Evolutionary conservation across 352 stramenopile genomes (phyloP).

Genomic region (Thraustotheca clavata): DNA sequence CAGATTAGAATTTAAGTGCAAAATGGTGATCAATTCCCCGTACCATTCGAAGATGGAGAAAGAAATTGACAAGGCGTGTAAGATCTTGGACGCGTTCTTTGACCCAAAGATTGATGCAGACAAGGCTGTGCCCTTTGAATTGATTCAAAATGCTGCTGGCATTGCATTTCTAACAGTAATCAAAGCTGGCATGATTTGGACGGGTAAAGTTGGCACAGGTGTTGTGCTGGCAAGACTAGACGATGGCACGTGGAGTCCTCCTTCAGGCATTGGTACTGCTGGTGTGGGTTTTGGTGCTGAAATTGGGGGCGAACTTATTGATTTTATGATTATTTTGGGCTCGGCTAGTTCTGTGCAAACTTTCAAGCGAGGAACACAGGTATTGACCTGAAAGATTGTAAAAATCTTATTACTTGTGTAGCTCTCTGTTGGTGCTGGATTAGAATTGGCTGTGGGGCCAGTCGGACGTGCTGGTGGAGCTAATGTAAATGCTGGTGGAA

Average conservation of each 20-base stretch:
- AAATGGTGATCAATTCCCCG: conserved; percentile 77
- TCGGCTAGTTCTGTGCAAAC: conserved; percentile 58
- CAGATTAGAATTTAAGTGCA: neutral
- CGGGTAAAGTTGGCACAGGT: conserved; percentile 75
- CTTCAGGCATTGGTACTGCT: conserved; percentile 72
- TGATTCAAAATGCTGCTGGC: conserved; percentile 65
- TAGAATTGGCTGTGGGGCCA: conserved; percentile 69
- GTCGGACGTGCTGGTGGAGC: conserved; percentile 57
- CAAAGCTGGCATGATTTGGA: conserved; percentile 81
- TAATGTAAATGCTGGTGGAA: conserved; percentile 68
- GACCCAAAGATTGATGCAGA: conserved; percentile 60
- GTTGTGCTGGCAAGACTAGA: conserved; percentile 69
- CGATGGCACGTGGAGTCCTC: conserved; percentile 74
- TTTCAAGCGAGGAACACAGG: conserved; percentile 78
- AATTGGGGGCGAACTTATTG: conserved; percentile 78
- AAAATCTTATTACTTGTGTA: neutral
- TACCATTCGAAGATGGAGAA: conserved; percentile 85
- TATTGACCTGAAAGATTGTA: conserved; percentile 19
- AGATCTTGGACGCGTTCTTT: conserved; percentile 82
- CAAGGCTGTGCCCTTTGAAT: conserved; percentile 64
- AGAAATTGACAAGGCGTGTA: conserved; percentile 70
- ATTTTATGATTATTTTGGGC: conserved; percentile 85
- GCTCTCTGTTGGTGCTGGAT: conserved; percentile 51
- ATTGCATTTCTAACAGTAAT: conserved; percentile 82
- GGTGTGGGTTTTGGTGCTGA: conserved; percentile 75